phyloP scores from a whole-genome alignment of 106 monocot species.

The Phalaenopsis aphrodite region DNA sequence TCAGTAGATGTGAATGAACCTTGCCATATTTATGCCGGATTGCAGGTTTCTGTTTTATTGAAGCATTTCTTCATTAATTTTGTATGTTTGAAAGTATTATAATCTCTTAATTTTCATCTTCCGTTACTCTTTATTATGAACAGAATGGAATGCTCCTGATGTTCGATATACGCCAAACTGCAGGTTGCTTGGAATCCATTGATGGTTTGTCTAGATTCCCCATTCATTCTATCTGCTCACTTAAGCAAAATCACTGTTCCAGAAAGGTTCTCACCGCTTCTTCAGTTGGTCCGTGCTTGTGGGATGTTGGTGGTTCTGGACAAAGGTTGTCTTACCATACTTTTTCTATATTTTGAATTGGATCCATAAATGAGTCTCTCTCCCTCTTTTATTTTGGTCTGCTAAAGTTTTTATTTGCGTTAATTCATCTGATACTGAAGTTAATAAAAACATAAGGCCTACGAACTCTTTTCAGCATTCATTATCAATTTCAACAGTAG shows the following conservation, averaged over 20 bases:
- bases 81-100: slow-evolving; percentile 3
- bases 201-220: slow-evolving; percentile 58
- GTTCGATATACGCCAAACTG: slow-evolving; percentile 89
- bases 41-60: slow-evolving; percentile 50
- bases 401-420: too few relatives aligned
- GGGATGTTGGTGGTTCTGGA: slow-evolving; percentile 39
- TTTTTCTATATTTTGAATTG: not conserved
- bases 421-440: too few relatives aligned
- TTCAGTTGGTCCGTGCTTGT: slow-evolving; percentile 71
- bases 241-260: slow-evolving; percentile 12
- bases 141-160: slow-evolving; percentile 74
- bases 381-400: not conserved
- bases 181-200: slow-evolving; percentile 33
- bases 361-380: not conserved
- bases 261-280: slow-evolving; percentile 68
- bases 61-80: not conserved
- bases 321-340: slow-evolving; percentile 33
- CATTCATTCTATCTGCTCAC: slow-evolving; percentile 67
- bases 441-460: too few relatives aligned
- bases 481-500: too few relatives aligned
- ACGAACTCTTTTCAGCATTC: too few relatives aligned
- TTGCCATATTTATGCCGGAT: slow-evolving; percentile 77
- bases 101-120: not conserved
- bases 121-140: not conserved
- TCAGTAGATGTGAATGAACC: slow-evolving; percentile 46